These are phyloP conservation scores for Paraurostyla sp. DNA, from an alignment of 73 alveolate species.

Conservation along the genomic window DNA sequence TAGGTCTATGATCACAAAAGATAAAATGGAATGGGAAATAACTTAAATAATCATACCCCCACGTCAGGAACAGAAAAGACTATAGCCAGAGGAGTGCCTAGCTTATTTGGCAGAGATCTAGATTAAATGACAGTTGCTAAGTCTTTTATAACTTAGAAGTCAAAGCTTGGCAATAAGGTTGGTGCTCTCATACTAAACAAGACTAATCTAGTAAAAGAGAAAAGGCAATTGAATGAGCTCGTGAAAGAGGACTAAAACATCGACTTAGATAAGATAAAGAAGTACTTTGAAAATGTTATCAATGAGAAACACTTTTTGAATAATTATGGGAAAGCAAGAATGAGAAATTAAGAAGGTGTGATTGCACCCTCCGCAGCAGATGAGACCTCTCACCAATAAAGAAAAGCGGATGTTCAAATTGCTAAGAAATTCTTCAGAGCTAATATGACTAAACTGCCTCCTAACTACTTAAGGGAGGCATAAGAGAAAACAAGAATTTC, in stretches of 20 bases:
- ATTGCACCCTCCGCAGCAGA: slow-evolving; percentile 21
- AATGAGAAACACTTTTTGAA: slow-evolving; percentile 51
- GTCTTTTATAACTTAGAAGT: neutral
- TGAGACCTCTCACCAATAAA: neutral
- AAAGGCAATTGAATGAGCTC: slow-evolving; percentile 12
- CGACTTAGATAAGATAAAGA: slow-evolving; percentile 52
- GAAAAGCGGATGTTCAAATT: neutral
- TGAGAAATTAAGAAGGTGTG: neutral
- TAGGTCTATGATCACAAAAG: neutral
- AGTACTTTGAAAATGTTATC: slow-evolving; percentile 49
- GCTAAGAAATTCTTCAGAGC: slow-evolving; percentile 26
- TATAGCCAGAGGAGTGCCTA: neutral
- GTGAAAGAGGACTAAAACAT: slow-evolving; percentile 35
- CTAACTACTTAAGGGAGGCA: neutral
- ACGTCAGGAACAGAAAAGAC: slow-evolving; percentile 50
- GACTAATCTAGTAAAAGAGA: slow-evolving; percentile 21
- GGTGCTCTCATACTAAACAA: slow-evolving; percentile 14
- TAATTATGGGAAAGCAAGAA: slow-evolving; percentile 25
- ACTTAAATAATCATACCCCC: neutral
- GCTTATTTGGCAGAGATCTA: slow-evolving; percentile 25
- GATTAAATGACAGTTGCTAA: slow-evolving; percentile 58
- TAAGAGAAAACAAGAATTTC: slow-evolving; percentile 25
- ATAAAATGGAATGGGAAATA: neutral
- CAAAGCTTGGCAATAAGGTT: neutral
- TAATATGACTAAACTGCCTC: neutral